Base-by-base conservation (phyloP, 2,329 filamentous ascomycete genomes). In the Ceratocystis huliohia region DNA sequence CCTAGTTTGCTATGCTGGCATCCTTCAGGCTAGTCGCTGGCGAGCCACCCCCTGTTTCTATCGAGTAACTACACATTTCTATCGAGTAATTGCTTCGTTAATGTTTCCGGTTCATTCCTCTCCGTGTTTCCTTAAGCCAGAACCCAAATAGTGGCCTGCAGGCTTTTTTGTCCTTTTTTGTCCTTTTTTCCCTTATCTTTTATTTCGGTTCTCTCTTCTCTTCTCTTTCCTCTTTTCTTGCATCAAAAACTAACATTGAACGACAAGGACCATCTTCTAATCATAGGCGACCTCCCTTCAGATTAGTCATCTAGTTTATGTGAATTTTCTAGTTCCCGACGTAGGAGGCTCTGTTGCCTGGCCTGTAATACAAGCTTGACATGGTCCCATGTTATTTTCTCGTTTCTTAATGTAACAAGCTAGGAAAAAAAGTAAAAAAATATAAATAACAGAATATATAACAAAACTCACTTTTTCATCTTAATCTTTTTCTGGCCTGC, bases 51-150 rank as follows among this genome's bases (percentile, higher is more conserved):
- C 50, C 13, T 30, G 50, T 56, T 56, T 56, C 50, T 15, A 56
- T 56, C 50, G 50, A 56, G 50, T 25, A 59, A 63, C n/a, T 25
- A 63, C 44, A 63, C 22, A 46, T 63, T 66, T 46, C 46, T 22
- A 66, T 66, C 59, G 65, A 66, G 65, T 66, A 66, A 63, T 61
- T 30, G 28, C 13, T 37, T 56, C 13, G 5, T 15, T 50, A 3
- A 28, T 28, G 8, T 13, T 28, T 53, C 25, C 20, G 20, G 6
- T 28, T 28, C 25, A 5, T 15, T n/a, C 25, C 25, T 15, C 25
- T 15, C 15, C 25, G 3, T 53, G 22, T 28, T 53, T 53, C 22
- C 13, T 53, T 28, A n/a, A 48, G 20, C 20, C n/a, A 48, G 1
- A 15, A 8, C 17, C 17, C 46, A n/a, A n/a, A 22, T 22, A 2